A percentile compares a stretch with the other conserved stretches of the same genome.
Conservation (phyloP, 73 alveolate genomes). For the Stentor coeruleus region DNA sequence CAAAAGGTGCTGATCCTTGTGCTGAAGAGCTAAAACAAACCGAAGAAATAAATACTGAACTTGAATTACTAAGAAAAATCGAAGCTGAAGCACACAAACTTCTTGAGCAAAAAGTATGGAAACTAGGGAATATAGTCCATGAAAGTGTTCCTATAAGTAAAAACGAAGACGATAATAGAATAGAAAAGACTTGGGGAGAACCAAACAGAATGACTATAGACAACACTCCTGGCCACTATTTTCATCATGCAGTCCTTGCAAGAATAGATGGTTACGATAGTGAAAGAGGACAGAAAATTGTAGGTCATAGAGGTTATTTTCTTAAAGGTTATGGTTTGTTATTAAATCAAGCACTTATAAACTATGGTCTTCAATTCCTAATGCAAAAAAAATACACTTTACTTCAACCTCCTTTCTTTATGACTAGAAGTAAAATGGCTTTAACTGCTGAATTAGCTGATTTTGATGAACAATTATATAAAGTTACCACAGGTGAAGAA, state of each 20-base stretch:
- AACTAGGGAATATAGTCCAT: slow-evolving; percentile 85
- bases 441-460: slow-evolving; percentile 97
- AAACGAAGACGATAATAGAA: slow-evolving; percentile 89
- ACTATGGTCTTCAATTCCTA: slow-evolving; percentile 90
- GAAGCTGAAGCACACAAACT: slow-evolving; percentile 24
- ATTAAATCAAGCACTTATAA: slow-evolving; percentile 95
- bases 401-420: slow-evolving; percentile 99
- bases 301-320: slow-evolving; percentile 99
- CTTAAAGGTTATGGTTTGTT: slow-evolving; percentile 94
- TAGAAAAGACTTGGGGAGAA: slow-evolving; percentile 87
- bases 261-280: slow-evolving; percentile 86
- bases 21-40: slow-evolving; percentile 41
- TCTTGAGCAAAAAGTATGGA: slow-evolving; percentile 35
- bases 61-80: slow-evolving; percentile 28
- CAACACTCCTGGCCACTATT: slow-evolving; percentile 90
- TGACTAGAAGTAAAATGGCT: slow-evolving; percentile 96
- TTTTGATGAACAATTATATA: slow-evolving; percentile 96
- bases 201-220: slow-evolving; percentile 58
- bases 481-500: slow-evolving; percentile 68
- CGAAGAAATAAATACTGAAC: slow-evolving; percentile 28
- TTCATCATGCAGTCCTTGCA: slow-evolving; percentile 88
- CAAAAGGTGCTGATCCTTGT: slow-evolving; percentile 33
- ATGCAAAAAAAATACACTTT: slow-evolving; percentile 79
- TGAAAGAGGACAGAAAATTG: slow-evolving; percentile 88
- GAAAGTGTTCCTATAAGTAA: slow-evolving; percentile 88